Conservation (phyloP, 2,329 filamentous ascomycete genomes). For the Davidsoniella virescens region DNA sequence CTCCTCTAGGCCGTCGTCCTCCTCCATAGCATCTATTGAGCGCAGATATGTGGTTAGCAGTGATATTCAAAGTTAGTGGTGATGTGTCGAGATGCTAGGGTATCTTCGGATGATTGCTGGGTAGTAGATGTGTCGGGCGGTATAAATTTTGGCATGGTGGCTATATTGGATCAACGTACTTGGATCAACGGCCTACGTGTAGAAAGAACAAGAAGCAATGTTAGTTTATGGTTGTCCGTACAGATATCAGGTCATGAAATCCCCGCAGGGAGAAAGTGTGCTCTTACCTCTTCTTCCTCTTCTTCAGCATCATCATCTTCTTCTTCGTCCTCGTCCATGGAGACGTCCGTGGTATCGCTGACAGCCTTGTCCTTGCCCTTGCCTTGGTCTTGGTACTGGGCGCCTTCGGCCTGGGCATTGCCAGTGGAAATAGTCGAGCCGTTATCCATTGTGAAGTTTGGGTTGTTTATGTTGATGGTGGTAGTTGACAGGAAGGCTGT, state of each 20-base stretch:
- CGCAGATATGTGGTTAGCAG: constrained; percentile 17
- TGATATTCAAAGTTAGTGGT: neutral
- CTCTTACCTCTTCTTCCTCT: constrained; percentile 34
- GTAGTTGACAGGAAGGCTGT: neutral
- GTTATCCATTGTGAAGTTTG: constrained; percentile 32
- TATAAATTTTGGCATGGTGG: neutral
- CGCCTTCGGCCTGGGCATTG: constrained; percentile 24
- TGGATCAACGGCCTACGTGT: constrained; percentile 7
- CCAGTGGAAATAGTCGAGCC: constrained; percentile 31
- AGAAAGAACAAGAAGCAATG: constrained; percentile 1
- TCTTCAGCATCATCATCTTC: constrained; percentile 52
- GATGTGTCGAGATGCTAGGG: constrained; percentile 1
- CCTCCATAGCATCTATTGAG: constrained; percentile 33
- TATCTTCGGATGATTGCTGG: neutral
- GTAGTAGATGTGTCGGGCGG: neutral
- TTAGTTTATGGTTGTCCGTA: neutral
- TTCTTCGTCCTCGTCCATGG: constrained; percentile 62
- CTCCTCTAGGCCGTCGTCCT: constrained; percentile 75
- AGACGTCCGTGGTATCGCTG: constrained; percentile 36
- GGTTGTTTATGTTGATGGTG: neutral
- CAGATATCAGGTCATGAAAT: neutral
- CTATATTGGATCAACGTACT: constrained; percentile 5
- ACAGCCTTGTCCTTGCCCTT: constrained; percentile 85
- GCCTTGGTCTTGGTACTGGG: constrained; percentile 43
- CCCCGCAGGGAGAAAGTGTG: neutral